These are phyloP conservation scores for Amphicarpaea edgeworthii DNA, from an alignment of 306 rosid species.

Conservation along the genomic window DNA sequence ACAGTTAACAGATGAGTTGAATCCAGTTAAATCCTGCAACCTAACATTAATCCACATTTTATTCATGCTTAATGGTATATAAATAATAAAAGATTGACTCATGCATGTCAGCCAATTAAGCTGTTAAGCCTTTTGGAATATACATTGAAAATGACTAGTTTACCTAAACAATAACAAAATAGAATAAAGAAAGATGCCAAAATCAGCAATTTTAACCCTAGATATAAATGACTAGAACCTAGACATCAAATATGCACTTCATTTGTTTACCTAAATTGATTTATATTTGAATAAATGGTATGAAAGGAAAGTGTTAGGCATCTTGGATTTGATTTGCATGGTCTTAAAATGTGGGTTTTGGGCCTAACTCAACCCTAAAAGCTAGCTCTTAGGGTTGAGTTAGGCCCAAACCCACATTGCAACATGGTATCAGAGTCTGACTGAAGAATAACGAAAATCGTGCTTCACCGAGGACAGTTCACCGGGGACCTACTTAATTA, in stretches of 20 bases:
- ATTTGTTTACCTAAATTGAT: neutral
- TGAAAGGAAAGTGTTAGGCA: neutral
- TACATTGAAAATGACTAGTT: neutral
- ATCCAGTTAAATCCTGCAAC: neutral
- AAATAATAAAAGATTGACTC: neutral
- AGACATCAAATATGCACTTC: neutral
- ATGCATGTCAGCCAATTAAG: neutral
- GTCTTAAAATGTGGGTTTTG: neutral
- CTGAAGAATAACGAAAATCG: too few relatives aligned
- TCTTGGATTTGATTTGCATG: neutral
- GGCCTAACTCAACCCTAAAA: too few relatives aligned
- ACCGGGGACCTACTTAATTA: too few relatives aligned
- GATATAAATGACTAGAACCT: too few relatives aligned
- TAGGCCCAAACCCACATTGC: too few relatives aligned
- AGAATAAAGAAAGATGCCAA: too few relatives aligned
- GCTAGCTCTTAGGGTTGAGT: too few relatives aligned
- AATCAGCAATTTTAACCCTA: too few relatives aligned
- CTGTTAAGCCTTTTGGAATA: neutral
- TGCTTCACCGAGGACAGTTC: too few relatives aligned
- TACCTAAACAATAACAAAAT: too few relatives aligned
- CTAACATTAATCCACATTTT: slow-evolving; percentile 6
- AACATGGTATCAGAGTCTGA: too few relatives aligned
- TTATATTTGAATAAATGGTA: neutral
- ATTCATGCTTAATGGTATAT: neutral
- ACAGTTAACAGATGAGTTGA: too few relatives aligned